Evolutionary conservation across 495 filamentous ascomycete species (phyloP).

Genomic region (Neurospora intermedia): DNA sequence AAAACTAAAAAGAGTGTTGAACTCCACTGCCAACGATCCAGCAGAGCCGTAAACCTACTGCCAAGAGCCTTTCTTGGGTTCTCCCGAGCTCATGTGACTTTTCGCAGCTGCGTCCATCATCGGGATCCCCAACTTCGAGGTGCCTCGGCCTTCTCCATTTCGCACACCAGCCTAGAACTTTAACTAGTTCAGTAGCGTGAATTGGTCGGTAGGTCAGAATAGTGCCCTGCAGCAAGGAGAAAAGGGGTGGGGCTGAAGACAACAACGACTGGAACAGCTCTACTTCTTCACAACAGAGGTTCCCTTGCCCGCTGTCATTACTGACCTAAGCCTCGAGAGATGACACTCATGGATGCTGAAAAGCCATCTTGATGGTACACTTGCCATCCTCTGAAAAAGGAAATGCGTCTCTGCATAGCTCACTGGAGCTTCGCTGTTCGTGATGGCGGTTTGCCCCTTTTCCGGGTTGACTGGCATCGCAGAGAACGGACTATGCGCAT

Average conservation of each 20-base stretch:
- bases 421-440: neutral
- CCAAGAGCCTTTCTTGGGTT: neutral
- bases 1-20: neutral
- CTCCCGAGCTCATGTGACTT: neutral
- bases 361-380: neutral
- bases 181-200: neutral
- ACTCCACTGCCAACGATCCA: neutral
- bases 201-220: neutral
- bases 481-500: neutral
- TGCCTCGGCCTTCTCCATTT: neutral
- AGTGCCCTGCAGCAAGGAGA: neutral
- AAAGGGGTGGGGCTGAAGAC: neutral
- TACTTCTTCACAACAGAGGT: neutral
- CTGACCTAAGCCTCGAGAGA: neutral
- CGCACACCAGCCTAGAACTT: neutral
- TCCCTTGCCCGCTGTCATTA: neutral
- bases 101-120: neutral
- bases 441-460: neutral
- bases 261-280: neutral
- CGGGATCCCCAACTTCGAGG: neutral
- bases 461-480: neutral
- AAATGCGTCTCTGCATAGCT: neutral
- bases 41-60: neutral
- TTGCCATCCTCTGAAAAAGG: neutral
- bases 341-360: neutral